Percentiles rank a stretch among this genome's conserved stretches.
Evolutionary conservation across 768 basidiomycete species (phyloP).

Genomic region (Omphalotus guepiniiformis): DNA sequence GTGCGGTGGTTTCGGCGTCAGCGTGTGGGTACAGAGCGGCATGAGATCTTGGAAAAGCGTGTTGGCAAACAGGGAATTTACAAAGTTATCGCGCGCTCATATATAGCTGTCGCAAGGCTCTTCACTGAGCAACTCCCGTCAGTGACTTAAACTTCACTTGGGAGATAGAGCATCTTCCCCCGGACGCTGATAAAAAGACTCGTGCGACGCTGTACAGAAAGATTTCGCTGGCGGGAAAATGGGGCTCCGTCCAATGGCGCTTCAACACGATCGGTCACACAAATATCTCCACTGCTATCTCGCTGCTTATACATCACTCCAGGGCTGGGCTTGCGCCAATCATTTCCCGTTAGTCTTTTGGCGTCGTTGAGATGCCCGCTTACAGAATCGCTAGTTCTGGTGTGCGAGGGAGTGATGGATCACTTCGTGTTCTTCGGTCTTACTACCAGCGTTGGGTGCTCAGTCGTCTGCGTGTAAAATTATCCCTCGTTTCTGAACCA

Average conservation of each 20-base stretch:
- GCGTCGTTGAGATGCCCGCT: too few species aligned
- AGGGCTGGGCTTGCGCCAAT: conserved; percentile 20
- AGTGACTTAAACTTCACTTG: conserved; percentile 42
- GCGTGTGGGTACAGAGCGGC: conserved; percentile 18
- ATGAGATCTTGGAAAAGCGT: conserved; percentile 35
- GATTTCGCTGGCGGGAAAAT: conserved; percentile 61
- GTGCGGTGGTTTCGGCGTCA: conserved; percentile 23
- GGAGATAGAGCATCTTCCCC: conserved; percentile 30
- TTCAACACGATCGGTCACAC: conserved; percentile 60
- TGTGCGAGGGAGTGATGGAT: conserved; percentile 22
- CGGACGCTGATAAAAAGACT: conserved; percentile 22
- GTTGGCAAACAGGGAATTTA: conserved; percentile 39
- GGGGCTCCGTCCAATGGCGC: conserved; percentile 61
- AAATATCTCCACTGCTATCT: conserved; percentile 62
- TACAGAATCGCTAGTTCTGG: conserved; percentile 10
- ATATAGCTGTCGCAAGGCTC: conserved; percentile 56
- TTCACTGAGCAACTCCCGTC: conserved; percentile 49
- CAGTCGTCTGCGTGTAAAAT: conserved; percentile 48
- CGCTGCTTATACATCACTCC: conserved; percentile 43
- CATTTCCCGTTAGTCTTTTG: conserved; percentile 30
- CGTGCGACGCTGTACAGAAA: conserved; percentile 30
- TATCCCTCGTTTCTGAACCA: conserved; percentile 46
- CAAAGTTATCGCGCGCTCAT: conserved; percentile 62
- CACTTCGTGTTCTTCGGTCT: conserved; percentile 38
- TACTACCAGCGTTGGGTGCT: conserved; percentile 59